Percentiles rank a stretch among this genome's conserved stretches.
phyloP scores from a whole-genome alignment of 1,139 yeast genomes.

The Nakaseomyces glabratus region DNA sequence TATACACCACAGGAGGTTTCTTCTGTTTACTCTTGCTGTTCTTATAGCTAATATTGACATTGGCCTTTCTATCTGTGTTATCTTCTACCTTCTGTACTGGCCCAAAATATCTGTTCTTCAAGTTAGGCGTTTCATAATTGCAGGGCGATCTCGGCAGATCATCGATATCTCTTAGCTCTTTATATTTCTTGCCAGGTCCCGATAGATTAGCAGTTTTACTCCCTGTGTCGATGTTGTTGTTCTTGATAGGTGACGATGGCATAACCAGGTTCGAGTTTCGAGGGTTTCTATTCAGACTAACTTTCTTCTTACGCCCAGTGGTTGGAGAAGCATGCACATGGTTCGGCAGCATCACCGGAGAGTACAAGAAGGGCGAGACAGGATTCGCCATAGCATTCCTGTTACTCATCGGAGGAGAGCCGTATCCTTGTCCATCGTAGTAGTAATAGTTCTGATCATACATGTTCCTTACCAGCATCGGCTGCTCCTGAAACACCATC shows the following conservation, averaged over 20 bases:
- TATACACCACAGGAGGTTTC: conserved; percentile 4
- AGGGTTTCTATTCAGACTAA: conserved; percentile 4
- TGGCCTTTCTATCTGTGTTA: background rate
- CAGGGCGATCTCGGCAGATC: background rate
- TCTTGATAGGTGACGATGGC: conserved; percentile 6
- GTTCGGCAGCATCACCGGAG: conserved; percentile 1
- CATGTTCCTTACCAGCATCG: conserved; percentile 3
- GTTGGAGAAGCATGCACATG: conserved; percentile 3
- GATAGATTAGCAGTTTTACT: too few relatives aligned
- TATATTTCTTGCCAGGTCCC: conserved; percentile 3
- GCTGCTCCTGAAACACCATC: conserved; percentile 3
- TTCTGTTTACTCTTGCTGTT: conserved; percentile 2
- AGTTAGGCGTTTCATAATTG: background rate
- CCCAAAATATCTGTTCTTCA: conserved; percentile 1
- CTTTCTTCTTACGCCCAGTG: conserved; percentile 5
- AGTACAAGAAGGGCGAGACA: background rate
- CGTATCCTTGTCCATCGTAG: background rate
- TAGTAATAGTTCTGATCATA: conserved; percentile 1
- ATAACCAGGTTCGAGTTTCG: conserved; percentile 3
- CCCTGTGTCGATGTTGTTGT: too few relatives aligned
- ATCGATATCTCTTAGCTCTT: conserved; percentile 2
- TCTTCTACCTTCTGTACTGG: background rate
- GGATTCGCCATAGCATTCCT: background rate
- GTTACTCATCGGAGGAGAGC: conserved; percentile 1
- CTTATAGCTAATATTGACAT: conserved; percentile 3